Evolutionary conservation across 108 stramenopile genomes (phyloP), one percentile per base, ranked within the genome.

Genomic region (Fistulifera solaris): DNA sequence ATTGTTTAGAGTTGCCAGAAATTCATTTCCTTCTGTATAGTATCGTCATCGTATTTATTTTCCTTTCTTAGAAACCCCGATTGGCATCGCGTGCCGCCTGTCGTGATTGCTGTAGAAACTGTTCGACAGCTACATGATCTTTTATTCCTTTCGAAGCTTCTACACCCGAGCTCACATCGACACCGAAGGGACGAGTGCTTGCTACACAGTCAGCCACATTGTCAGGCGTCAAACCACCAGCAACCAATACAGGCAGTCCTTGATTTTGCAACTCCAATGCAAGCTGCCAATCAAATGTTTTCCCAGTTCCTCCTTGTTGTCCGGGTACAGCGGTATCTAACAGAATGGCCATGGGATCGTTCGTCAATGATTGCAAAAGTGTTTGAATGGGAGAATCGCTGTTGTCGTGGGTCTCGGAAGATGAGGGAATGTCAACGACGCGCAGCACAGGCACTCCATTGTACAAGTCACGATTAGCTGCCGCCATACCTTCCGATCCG

Each of bases 181-280:
- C 75, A 31, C 96, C 94, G 79, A 89, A 98, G 21, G 93, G 84
- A 24, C 85, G 63, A 11, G 83, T 80, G 2, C 56, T 59, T 1
- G 57, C 27, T 8, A 96, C 86, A 41, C 83, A 87, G 22, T 84
- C 84, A 3, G 51, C 69, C 41, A 95, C 84, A 62, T 94, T 95
- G 3, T 89, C 88, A 15, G 93, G 80, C 5, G 63, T 74, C 47
- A 98, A 68, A 14, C 98, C 98, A 27, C 98, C 98, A 2, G 98
- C 98, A 50, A 98, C 87, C 18, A 98, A 90, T n/a, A 97, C 94
- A 1, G 98, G 98, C 13, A 97, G 48, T 6, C 94, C 93, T 42
- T 73, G 61, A 39, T 71, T 77, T 68, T 94, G 93, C 22, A 94
- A 42, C 26, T 69, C 70, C 68, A 81, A 69, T 0, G 93, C 95